Percentiles rank a stretch among this genome's conserved stretches.
These are phyloP conservation scores for Cucurbita moschata DNA, from an alignment of 306 rosid genomes.

Conservation along the genomic window DNA sequence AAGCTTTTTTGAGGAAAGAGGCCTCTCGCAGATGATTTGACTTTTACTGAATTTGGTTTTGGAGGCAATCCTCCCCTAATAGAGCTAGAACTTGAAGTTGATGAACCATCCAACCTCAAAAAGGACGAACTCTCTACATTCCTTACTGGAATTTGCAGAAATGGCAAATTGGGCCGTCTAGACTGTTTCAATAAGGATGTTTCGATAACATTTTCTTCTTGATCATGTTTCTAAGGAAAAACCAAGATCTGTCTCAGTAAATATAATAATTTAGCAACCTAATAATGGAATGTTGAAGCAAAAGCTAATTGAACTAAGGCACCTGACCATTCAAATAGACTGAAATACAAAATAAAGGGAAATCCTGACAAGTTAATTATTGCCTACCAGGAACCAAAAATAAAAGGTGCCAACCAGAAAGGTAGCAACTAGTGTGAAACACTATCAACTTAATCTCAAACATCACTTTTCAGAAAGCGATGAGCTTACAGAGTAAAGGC, in stretches of 20 bases:
- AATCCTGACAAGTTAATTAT: neutral
- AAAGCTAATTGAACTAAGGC: neutral
- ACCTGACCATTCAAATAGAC: neutral
- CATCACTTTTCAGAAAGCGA: neutral
- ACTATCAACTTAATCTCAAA: neutral
- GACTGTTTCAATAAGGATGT: slow-evolving; percentile 27
- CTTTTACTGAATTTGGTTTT: slow-evolving; percentile 45
- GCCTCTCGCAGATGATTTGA: slow-evolving; percentile 35
- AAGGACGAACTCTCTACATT: slow-evolving; percentile 41
- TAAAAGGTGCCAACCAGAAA: neutral
- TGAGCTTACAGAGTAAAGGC: neutral
- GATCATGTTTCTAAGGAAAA: slow-evolving; percentile 17
- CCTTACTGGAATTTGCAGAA: slow-evolving; percentile 55
- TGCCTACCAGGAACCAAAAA: neutral
- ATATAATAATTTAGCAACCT: neutral
- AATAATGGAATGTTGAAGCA: neutral
- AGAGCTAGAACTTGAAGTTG: slow-evolving; percentile 43
- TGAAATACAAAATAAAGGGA: neutral
- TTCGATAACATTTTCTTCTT: slow-evolving; percentile 20
- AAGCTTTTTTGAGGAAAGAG: slow-evolving; percentile 50
- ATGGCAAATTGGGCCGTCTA: slow-evolving; percentile 40
- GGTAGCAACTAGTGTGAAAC: neutral
- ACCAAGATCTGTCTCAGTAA: neutral
- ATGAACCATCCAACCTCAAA: slow-evolving; percentile 30
- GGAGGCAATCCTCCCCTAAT: slow-evolving; percentile 54